Evolutionary conservation across 441 rosid species (phyloP).

Genomic region (Pelargonium fulgidum): DNA sequence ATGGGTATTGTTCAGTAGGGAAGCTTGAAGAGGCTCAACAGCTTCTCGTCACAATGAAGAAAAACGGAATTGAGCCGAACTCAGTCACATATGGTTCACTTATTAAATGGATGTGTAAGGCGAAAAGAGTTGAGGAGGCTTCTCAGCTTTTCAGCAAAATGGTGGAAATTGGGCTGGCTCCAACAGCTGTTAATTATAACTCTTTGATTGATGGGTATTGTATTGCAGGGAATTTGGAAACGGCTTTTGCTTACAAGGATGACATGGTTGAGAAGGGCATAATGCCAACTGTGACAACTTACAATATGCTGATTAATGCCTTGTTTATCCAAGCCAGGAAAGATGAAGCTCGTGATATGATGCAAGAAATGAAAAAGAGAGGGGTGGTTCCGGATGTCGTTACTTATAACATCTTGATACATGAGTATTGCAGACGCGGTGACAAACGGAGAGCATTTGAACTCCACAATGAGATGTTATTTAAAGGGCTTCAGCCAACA

Average conservation of each 20-base stretch:
- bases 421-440: conserved; percentile 70
- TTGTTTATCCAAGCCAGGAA: conserved; percentile 63
- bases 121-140: conserved; percentile 60
- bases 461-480: conserved; percentile 60
- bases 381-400: conserved; percentile 59
- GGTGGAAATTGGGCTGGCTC: conserved; percentile 54
- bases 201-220: conserved; percentile 69
- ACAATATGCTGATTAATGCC: conserved; percentile 71
- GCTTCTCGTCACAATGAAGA: conserved; percentile 52
- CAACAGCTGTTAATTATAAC: conserved; percentile 71
- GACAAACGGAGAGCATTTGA: conserved; percentile 62
- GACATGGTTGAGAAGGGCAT: conserved; percentile 70
- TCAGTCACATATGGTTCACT: conserved; percentile 65
- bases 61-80: conserved; percentile 59
- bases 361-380: conserved; percentile 53
- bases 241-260: conserved; percentile 57
- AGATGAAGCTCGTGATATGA: conserved; percentile 50
- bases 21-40: conserved; percentile 59
- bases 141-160: conserved; percentile 46
- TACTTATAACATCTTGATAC: conserved; percentile 72
- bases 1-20: conserved; percentile 62
- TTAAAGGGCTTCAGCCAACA: conserved; percentile 57
- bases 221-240: conserved; percentile 54
- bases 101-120: conserved; percentile 68
- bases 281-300: conserved; percentile 61